Base-by-base conservation (phyloP, 768 basidiomycete genomes). In the Lactarius deliciosus region DNA sequence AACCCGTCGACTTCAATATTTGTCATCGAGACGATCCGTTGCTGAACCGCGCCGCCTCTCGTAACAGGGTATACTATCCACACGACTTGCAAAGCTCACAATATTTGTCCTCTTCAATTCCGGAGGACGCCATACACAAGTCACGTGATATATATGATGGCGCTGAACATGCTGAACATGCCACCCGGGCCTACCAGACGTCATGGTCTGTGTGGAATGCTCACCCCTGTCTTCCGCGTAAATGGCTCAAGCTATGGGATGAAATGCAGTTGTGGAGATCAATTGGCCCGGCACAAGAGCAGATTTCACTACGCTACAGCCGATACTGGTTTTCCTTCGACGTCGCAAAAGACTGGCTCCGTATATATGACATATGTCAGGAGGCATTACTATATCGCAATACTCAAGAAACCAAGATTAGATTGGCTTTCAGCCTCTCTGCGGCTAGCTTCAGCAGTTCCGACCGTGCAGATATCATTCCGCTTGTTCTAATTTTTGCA, bases 11-110 rank as follows among this genome's bases (percentile, higher is more conserved):
- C 18, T 62, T 63, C 45, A 7, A 20, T 8, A 28, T 30, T 32
- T 1, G 16, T 13, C 16, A 18, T 11, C 60, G 55, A 13, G 22
- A 25, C 10, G 0, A 2, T 16, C 5, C 4, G 10, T 25, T 66
- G 34, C 25, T 41, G 36, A 38, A 40, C 32, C 50, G 65, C 16
- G 60, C 65, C 3, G 65, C 54, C 18, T 30, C 15, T 30, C 65
- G 65, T 28, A 66, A 63, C 36, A 28, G 34, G 30, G 16, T 22
- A 5, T 62, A 66, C 56, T 66, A 62, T 8, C 61, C 65, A 40
- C 36, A 15, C 3, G 63, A 53, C 11, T 20, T 56, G 36, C 43
- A n/a, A 9, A 59, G 22, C 36, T 47, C 25, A 6, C 16, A 7
- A 22, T 6, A 47, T 22, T 22, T 10, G 18, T n/a, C 62, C 43